Conservation (phyloP, 2,329 filamentous ascomycete species). For the Penicillium sp. region DNA sequence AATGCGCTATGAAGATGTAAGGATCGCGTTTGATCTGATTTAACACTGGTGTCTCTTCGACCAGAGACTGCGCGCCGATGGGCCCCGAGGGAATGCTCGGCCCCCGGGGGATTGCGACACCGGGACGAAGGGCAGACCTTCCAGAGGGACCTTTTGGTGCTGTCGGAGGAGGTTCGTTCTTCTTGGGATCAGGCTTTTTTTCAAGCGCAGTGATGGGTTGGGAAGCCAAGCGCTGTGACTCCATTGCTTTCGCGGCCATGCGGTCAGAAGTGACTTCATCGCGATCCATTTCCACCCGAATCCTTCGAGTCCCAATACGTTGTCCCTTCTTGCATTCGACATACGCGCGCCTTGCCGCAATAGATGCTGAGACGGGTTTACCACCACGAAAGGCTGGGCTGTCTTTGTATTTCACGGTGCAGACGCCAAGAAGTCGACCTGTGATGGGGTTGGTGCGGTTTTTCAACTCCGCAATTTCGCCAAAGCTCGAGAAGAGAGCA, state of each 20-base stretch:
- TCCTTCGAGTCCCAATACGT: conserved; percentile 72
- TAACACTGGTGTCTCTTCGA: conserved; percentile 68
- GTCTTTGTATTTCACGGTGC: conserved; percentile 86
- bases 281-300: conserved; percentile 85
- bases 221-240: conserved; percentile 61
- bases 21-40: conserved; percentile 73
- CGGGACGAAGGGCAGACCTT: conserved; percentile 41
- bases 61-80: conserved; percentile 44
- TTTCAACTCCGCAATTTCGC: conserved; percentile 81
- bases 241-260: conserved; percentile 73
- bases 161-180: conserved; percentile 70
- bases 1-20: conserved; percentile 86
- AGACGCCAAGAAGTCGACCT: conserved; percentile 90
- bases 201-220: conserved; percentile 30
- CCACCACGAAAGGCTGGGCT: conserved; percentile 54
- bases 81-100: conserved; percentile 14
- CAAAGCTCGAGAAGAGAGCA: conserved; percentile 43
- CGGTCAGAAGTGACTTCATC: conserved; percentile 80
- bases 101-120: conserved; percentile 35
- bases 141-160: conserved; percentile 83
- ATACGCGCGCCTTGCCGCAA: conserved; percentile 75
- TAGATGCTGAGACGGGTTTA: conserved; percentile 65
- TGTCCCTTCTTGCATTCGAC: conserved; percentile 74
- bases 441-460: conserved; percentile 96
- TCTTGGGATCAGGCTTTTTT: conserved; percentile 44